Evolutionary conservation across 768 basidiomycete genomes (phyloP).

Genomic region (Suillus luteus): DNA sequence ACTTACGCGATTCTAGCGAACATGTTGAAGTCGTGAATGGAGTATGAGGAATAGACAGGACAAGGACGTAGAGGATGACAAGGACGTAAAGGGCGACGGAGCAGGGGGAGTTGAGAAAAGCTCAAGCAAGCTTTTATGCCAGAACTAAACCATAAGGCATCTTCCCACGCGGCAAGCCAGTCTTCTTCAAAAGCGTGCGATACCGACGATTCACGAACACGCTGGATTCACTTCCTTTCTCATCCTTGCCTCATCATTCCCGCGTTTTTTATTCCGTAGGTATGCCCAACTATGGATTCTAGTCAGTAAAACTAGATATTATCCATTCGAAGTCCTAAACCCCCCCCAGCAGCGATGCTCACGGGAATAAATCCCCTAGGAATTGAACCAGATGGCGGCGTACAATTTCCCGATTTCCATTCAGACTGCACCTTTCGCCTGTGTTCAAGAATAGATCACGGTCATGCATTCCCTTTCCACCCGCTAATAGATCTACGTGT

Average conservation of each 20-base stretch:
- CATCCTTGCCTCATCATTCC: slow-evolving; percentile 13
- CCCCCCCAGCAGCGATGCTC: slow-evolving; percentile 14
- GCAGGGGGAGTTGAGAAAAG: slow-evolving; percentile 18
- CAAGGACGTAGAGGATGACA: slow-evolving; percentile 3
- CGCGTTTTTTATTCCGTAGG: slow-evolving; percentile 17
- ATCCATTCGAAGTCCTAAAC: slow-evolving; percentile 14
- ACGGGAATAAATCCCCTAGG: slow-evolving; percentile 7
- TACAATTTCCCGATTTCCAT: neutral
- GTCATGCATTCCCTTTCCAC: neutral
- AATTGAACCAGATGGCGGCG: neutral
- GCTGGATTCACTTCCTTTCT: slow-evolving; percentile 18
- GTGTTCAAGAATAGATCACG: slow-evolving; percentile 11
- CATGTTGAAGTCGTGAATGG: slow-evolving; percentile 42
- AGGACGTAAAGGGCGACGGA: neutral
- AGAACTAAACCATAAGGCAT: neutral
- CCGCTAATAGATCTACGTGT: slow-evolving; percentile 36
- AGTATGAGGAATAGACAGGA: slow-evolving; percentile 14
- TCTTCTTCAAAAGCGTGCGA: slow-evolving; percentile 14
- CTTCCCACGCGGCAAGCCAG: slow-evolving; percentile 24
- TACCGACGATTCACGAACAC: slow-evolving; percentile 22
- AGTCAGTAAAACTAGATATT: slow-evolving; percentile 9
- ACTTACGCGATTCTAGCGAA: slow-evolving; percentile 50
- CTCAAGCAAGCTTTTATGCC: slow-evolving; percentile 21
- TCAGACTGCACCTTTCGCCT: neutral
- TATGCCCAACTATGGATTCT: neutral